Evolutionary conservation across 2,329 filamentous ascomycete species (phyloP).

Genomic region (Diplodia corticola): DNA sequence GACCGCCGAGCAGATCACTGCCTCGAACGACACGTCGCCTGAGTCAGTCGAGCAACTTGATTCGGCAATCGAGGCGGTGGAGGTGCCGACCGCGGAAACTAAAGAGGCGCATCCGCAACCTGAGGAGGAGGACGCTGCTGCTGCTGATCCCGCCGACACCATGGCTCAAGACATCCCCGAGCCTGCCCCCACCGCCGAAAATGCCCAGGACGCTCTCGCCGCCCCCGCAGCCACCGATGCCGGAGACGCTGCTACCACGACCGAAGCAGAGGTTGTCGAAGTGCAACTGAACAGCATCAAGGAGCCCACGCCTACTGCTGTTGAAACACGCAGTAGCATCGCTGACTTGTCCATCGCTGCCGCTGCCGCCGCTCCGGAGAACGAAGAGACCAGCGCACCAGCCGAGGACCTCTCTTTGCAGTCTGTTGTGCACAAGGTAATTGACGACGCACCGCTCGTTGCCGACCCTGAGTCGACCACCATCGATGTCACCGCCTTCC

Average conservation of each 20-base stretch:
- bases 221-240: background rate
- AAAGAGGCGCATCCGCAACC: background rate
- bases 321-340: background rate
- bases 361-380: background rate
- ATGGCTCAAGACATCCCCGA: background rate
- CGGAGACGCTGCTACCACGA: background rate
- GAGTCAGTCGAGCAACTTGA: conserved; percentile 13
- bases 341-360: background rate
- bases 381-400: background rate
- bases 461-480: background rate
- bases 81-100: background rate
- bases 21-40: background rate
- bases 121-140: background rate
- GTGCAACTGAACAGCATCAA: conserved; percentile 10
- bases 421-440: background rate
- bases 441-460: background rate
- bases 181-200: background rate
- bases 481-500: background rate
- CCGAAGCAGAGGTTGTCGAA: background rate
- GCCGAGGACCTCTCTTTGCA: background rate
- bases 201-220: background rate
- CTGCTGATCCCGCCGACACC: background rate
- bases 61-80: background rate
- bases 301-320: background rate
- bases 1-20: conserved; percentile 8